Conservation (phyloP, 805 yeast species). For the Yarrowia deformans region DNA sequence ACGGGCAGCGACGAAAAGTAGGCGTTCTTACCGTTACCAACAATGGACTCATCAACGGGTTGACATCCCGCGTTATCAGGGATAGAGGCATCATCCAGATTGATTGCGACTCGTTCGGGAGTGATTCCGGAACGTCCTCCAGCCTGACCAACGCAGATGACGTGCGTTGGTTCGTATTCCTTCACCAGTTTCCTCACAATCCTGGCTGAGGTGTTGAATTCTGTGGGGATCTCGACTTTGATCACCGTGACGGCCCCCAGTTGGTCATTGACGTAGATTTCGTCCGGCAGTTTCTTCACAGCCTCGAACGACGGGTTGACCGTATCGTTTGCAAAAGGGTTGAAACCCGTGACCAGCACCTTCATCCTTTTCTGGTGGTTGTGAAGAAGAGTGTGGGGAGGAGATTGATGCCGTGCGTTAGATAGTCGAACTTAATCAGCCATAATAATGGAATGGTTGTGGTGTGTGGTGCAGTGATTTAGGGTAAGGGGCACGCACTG, state of each 20-base stretch:
- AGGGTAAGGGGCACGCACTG: neutral
- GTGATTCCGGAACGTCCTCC: slow-evolving; percentile 36
- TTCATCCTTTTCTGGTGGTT: neutral
- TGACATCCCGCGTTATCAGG: slow-evolving; percentile 10
- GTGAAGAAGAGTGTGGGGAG: neutral
- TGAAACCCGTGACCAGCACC: slow-evolving; percentile 20
- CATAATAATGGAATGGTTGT: no score
- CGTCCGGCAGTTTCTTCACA: slow-evolving; percentile 15
- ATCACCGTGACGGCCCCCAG: slow-evolving; percentile 3
- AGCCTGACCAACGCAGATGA: slow-evolving; percentile 30
- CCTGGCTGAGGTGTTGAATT: slow-evolving; percentile 1
- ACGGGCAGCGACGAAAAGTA: slow-evolving; percentile 19
- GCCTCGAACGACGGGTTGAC: slow-evolving; percentile 36
- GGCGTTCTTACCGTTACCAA: neutral
- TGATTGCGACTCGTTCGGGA: slow-evolving; percentile 33
- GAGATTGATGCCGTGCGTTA: slow-evolving; percentile 26
- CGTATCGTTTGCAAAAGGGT: slow-evolving; percentile 12
- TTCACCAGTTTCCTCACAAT: neutral
- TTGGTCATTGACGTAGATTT: slow-evolving; percentile 22
- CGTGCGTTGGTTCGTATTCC: neutral
- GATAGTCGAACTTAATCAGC: slow-evolving; percentile 16
- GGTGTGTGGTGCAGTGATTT: neutral
- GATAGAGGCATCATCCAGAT: slow-evolving; percentile 22
- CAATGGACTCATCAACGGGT: slow-evolving; percentile 6
- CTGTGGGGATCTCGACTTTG: slow-evolving; percentile 29